Evolutionary conservation across 148 eudicot species (phyloP), one percentile per base, ranked within the genome.

Genomic region (Pharnaceum exiguum): DNA sequence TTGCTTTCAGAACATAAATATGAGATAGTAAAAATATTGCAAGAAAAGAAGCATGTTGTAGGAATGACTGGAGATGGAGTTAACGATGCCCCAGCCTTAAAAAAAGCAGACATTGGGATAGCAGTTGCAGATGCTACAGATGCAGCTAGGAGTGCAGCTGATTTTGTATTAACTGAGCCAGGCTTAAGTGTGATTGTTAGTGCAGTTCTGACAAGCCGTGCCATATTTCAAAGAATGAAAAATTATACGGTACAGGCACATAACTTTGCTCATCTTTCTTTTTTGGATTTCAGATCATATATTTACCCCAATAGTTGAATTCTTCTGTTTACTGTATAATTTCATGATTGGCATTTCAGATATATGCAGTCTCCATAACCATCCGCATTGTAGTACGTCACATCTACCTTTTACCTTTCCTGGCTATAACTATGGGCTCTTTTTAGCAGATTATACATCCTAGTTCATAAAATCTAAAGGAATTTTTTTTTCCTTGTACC

Each of bases 11-110:
- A 80, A 63, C 83, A 84, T 39, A 84, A 84, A 71, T 84, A 84
- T 6, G 86, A 80, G 50, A 84, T 84, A 17, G 83, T 80, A 63
- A 81, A 75, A 67, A 78, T 84, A 59, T 75, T 84, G 29, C 83
- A 84, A 80, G 77, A 78, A 51, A 84, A 80, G 71, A 78, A 78
- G 62, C 90, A 80, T 51, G 59, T 80, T 30, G 81, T 76, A 30
- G 90, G 90, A 56, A 84, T 84, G 86, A 84, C 86, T 0, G 90
- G 90, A 40, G 90, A 84, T 71, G 86, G 90, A 47, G 90, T 80
- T 11, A 80, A 84, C 37, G 90, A 84, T 46, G 90, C 86, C 45
- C 86, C 86, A 19, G 90, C 90, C 59, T 71, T 84, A 32, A 84
- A 84, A 71, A 84, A 80, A 69, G 90, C 89, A 58, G 89, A 83